Conservation (phyloP, 495 filamentous ascomycete species). For the Tuber umbilicatum region DNA sequence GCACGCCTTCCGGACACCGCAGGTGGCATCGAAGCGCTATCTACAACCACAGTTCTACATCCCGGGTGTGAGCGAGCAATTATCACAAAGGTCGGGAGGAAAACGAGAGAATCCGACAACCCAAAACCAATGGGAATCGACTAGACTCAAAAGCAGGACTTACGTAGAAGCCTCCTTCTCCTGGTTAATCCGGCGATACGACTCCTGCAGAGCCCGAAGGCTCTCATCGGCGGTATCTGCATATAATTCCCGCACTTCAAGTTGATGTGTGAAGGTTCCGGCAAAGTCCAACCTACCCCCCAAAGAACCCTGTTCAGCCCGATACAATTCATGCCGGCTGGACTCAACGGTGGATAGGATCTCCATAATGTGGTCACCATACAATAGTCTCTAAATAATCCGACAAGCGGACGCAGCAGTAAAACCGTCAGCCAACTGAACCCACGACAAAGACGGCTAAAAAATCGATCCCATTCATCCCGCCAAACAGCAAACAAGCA, state of each 20-base stretch:
- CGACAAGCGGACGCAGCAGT: conserved; percentile 46
- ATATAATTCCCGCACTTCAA: conserved; percentile 54
- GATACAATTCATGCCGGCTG: conserved; percentile 52
- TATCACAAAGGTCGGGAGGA: conserved; percentile 13
- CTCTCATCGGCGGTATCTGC: conserved; percentile 47
- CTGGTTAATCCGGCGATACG: conserved; percentile 32
- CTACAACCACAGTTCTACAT: conserved; percentile 36
- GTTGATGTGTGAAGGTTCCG: conserved; percentile 52
- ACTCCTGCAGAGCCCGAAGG: conserved; percentile 26
- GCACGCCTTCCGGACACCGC: conserved; percentile 24
- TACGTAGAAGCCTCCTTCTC: conserved; percentile 42
- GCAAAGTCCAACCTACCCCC: conserved; percentile 50
- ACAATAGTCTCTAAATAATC: conserved; percentile 49
- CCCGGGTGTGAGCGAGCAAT: conserved; percentile 25
- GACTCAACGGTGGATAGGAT: conserved; percentile 50
- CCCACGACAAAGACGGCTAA: conserved; percentile 24
- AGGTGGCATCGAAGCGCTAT: conserved; percentile 33
- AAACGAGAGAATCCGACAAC: conserved; percentile 1
- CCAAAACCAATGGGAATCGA: conserved; percentile 6
- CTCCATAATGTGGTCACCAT: conserved; percentile 51
- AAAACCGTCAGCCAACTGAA: conserved; percentile 35
- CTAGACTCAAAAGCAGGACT: conserved; percentile 23
- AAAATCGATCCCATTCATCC: conserved; percentile 7
- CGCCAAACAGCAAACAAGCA: conserved; percentile 35
- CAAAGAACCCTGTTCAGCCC: conserved; percentile 22